Evolutionary conservation across 1,284 basidiomycete genomes (phyloP).

Genomic region (Leucoagaricus sp.): DNA sequence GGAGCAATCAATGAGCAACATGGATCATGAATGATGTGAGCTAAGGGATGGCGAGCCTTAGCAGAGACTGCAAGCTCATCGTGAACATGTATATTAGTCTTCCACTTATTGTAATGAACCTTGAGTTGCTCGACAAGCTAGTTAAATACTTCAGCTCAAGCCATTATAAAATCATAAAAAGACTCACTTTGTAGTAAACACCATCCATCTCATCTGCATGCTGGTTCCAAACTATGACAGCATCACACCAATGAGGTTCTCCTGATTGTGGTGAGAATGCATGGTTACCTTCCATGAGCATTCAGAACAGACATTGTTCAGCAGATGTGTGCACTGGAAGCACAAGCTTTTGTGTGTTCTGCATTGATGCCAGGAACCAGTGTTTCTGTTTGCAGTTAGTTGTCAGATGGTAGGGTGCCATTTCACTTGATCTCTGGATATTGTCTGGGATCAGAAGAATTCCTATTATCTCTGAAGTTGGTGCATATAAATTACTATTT

Average conservation of each 20-base stretch:
- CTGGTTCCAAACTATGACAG: conserved; percentile 21
- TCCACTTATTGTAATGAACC: background rate
- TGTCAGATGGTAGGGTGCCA: conserved; percentile 18
- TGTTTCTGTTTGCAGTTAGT: conserved; percentile 18
- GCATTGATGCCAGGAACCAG: conserved; percentile 22
- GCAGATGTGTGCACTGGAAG: too few relatives aligned
- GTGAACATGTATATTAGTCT: background rate
- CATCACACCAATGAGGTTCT: conserved; percentile 13
- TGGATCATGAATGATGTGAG: background rate
- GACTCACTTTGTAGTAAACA: conserved; percentile 22
- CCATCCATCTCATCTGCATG: conserved; percentile 18
- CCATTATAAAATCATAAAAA: background rate
- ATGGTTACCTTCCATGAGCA: conserved; percentile 12
- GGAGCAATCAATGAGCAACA: background rate
- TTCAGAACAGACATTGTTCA: conserved; percentile 18
- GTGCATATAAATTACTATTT: conserved; percentile 29
- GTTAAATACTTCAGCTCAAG: too few relatives aligned
- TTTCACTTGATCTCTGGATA: conserved; percentile 18
- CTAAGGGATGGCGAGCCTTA: background rate
- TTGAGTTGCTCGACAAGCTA: conserved; percentile 8
- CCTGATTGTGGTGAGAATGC: conserved; percentile 11
- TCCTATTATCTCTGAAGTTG: conserved; percentile 23
- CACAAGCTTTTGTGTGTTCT: conserved; percentile 24
- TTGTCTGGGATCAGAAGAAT: conserved; percentile 27
- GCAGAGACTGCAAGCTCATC: too few relatives aligned